These are phyloP conservation scores for Hymenoscyphus fraxineus DNA, from an alignment of 2,329 filamentous ascomycete genomes.

Conservation along the genomic window DNA sequence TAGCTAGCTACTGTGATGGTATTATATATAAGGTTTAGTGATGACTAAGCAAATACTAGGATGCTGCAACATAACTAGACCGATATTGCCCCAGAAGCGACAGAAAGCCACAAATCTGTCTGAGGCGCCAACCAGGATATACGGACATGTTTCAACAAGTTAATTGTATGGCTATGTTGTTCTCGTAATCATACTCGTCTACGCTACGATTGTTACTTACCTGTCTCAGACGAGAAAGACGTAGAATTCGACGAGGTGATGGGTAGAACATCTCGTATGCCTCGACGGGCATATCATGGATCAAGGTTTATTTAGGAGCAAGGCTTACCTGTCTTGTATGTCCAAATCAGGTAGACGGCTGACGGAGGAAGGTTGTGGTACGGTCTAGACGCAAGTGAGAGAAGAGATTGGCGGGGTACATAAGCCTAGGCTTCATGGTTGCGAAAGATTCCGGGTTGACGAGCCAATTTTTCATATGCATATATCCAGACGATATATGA, in stretches of 20 bases:
- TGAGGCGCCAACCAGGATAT: neutral
- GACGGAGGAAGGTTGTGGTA: neutral
- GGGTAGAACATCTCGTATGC: neutral
- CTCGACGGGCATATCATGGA: neutral
- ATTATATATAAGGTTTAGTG: no score
- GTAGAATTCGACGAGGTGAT: neutral
- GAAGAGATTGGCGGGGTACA: neutral
- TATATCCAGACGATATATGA: constrained; percentile 4
- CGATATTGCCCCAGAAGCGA: neutral
- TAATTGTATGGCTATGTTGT: neutral
- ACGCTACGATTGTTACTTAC: neutral
- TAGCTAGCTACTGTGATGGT: no score
- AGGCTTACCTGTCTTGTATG: neutral
- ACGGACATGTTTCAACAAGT: neutral
- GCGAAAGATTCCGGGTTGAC: neutral
- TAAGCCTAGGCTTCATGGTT: neutral
- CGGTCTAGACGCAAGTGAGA: neutral
- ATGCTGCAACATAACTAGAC: no score
- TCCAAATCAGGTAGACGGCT: neutral
- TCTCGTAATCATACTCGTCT: neutral
- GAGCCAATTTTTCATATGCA: neutral
- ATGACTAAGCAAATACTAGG: no score
- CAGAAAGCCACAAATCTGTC: neutral
- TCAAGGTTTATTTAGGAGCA: neutral
- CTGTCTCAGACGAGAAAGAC: neutral